A percentile compares a stretch with the other conserved stretches of the same genome.
Conservation (phyloP, 2,329 filamentous ascomycete species). For the Cladophialophora bantiana region DNA sequence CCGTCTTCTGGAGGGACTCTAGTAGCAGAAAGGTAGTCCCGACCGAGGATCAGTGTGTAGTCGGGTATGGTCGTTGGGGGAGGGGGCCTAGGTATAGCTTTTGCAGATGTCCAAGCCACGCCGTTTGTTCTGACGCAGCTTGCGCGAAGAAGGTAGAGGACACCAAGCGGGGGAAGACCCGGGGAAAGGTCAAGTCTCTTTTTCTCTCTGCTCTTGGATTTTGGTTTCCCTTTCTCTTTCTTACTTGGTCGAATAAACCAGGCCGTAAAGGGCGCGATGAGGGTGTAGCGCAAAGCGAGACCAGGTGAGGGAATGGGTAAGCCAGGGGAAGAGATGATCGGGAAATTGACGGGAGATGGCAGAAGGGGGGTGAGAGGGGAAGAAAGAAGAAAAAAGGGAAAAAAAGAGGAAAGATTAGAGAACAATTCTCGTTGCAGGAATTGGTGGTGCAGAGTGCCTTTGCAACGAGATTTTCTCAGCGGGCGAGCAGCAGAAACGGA, state of each 20-base stretch:
- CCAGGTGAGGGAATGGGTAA: not conserved
- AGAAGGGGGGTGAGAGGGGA: slow-evolving; percentile 9
- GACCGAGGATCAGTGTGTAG: slow-evolving; percentile 25
- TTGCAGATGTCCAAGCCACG: slow-evolving; percentile 1
- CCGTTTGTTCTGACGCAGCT: not conserved
- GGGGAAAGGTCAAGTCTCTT: slow-evolving; percentile 4
- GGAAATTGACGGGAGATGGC: slow-evolving; percentile 3
- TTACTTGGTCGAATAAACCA: not conserved
- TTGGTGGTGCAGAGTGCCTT: slow-evolving; percentile 16
- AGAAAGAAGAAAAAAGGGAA: not conserved
- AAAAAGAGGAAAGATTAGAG: slow-evolving; percentile 8
- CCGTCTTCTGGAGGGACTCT: slow-evolving; percentile 20
- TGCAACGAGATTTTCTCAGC: not conserved
- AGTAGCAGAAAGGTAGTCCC: slow-evolving; percentile 19
- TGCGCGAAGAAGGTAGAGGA: slow-evolving; percentile 10
- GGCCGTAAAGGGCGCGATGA: not conserved
- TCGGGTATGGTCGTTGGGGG: slow-evolving; percentile 18
- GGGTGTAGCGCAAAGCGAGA: not conserved
- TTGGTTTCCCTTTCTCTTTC: not conserved
- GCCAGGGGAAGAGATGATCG: not conserved
- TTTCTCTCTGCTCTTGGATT: not conserved
- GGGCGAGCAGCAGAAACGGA: not conserved
- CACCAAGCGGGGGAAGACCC: not conserved
- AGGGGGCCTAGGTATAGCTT: slow-evolving; percentile 6
- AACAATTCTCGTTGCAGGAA: slow-evolving; percentile 17